Evolutionary conservation across 2,329 filamentous ascomycete species (phyloP), one percentile per base, ranked within the genome.

Genomic region (Phyllosticta capitalensis): DNA sequence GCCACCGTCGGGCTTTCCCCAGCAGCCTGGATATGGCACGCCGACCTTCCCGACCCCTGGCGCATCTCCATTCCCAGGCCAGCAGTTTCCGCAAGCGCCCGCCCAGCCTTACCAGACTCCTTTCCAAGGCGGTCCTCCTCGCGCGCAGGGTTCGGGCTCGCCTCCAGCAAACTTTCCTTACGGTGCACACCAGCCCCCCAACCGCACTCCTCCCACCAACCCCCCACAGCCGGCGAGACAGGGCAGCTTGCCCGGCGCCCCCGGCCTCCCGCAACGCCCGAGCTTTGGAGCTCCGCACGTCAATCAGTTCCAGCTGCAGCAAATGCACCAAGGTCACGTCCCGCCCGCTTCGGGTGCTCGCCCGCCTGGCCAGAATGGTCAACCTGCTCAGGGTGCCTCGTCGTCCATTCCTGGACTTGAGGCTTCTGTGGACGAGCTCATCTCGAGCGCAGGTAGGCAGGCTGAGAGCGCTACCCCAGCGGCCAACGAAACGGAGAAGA

Each of bases 201-300:
- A 75, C 54, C 75, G 80, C 64, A 60, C 65, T 65, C 63, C 69
- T 67, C 30, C 67, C 64, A 28, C 51, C 50, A 67, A 66, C 26
- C 60, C 64, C 12, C 65, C 65, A n/a, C 60, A 64, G n/a, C 65
- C 64, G 21, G 67, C 66, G 21, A 67, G 70, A 64, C 79, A 81
- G 56, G 79, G 77, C 61, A 82, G 79, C 66, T 71, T 83, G 54
- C 81, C 81, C n/a, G 68, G 75, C 54, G 78, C 79, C 14, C 77
- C 81, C 21, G 81, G 82, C 59, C 76, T 87, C 51, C 84, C 84
- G 3, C 81, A 84, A 63, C 78, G 84, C 56, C 84, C 84, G 17
- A 75, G 78, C 10, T 83, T 85, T 67, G 78, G 76, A 62, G 78
- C 79, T 17, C 79, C 80, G 26, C 74, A 75, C 59, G 74, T 81